Evolutionary conservation across 2,329 filamentous ascomycete genomes (phyloP), one percentile per base, ranked within the genome.

Genomic region (Calonectria montana): DNA sequence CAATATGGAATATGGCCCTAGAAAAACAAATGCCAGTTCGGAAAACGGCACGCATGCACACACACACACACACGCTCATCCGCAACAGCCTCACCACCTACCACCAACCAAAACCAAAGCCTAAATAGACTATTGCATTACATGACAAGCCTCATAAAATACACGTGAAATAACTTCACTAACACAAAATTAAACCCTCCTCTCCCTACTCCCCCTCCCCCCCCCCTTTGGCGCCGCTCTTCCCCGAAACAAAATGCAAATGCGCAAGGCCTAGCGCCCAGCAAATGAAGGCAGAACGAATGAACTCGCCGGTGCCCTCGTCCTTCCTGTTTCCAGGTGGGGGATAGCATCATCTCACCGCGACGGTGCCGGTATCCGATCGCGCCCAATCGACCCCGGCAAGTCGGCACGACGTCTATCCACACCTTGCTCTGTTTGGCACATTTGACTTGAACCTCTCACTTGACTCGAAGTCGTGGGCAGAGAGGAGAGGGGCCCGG

Each of bases 311-410:
- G 50, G 50, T 55, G 50, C 50, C 50, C 18, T 55, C 27, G 50
- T 35, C 57, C 37, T 27, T 31, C n/a, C 39, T 45, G 57, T n/a
- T n/a, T 65, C 64, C 10, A 72, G 76, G 76, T 76, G 76, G 75
- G 59, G 71, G 66, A 78, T 76, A 77, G 75, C 73, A 77, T 78
- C 77, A 78, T 77, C 77, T 79, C 76, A 79, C 77, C 77, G 77
- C 77, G 77, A 72, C 72, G 39, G 77, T 79, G 77, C 77, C 77
- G 77, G 74, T 79, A 79, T 77, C 77, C 77, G 77, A 79, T 78
- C 75, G 74, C 73, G 57, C 70, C 77, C 77, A 79, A 78, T 79
- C 71, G 75, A 79, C 75, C 77, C 77, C 77, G 77, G 77, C 75
- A 79, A 77, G 77, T 78, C 77, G 77, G 75, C 77, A 78, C 76